Percentiles rank a stretch among this genome's conserved stretches.
phyloP scores from a whole-genome alignment of 768 basidiomycete species.

The Boletus insuetus region DNA sequence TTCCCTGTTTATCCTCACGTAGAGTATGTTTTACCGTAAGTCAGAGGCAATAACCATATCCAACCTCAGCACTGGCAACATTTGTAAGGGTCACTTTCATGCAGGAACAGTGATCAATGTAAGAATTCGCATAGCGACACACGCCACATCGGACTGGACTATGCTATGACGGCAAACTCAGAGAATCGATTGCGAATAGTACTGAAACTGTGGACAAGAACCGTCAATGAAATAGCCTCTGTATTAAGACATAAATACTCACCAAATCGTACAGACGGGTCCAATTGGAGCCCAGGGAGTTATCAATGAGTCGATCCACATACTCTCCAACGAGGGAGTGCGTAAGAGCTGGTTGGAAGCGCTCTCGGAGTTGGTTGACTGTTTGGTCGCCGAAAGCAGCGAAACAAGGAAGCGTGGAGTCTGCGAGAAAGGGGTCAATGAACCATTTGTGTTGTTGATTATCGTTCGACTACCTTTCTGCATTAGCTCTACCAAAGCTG shows the following conservation, averaged over 20 bases:
- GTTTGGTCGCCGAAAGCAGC: conserved; percentile 88
- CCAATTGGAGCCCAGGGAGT: conserved; percentile 89
- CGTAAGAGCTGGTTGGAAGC: conserved; percentile 90
- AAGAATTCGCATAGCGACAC: not conserved
- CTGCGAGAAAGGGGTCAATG: conserved; percentile 36
- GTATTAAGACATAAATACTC: conserved; percentile 24
- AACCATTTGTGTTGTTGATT: not conserved
- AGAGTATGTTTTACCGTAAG: not conserved
- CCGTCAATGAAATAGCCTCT: not conserved
- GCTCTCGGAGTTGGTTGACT: conserved; percentile 80
- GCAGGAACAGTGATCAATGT: not conserved
- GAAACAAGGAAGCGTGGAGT: conserved; percentile 91
- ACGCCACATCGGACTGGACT: not conserved
- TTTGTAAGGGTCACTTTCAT: conserved; percentile 2
- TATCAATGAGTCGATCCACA: conserved; percentile 87
- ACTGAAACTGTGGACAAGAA: conserved; percentile 66
- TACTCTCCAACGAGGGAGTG: conserved; percentile 82
- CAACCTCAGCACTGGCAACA: not conserved
- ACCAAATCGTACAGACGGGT: conserved; percentile 96
- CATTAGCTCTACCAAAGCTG: conserved; percentile 92
- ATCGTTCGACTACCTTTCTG: conserved; percentile 68
- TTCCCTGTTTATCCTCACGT: not conserved
- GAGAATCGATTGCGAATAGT: conserved; percentile 89
- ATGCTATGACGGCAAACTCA: conserved; percentile 29
- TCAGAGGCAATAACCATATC: not conserved